These are phyloP conservation scores for Mycena latifolia DNA, from an alignment of 768 basidiomycete genomes.

Conservation along the genomic window DNA sequence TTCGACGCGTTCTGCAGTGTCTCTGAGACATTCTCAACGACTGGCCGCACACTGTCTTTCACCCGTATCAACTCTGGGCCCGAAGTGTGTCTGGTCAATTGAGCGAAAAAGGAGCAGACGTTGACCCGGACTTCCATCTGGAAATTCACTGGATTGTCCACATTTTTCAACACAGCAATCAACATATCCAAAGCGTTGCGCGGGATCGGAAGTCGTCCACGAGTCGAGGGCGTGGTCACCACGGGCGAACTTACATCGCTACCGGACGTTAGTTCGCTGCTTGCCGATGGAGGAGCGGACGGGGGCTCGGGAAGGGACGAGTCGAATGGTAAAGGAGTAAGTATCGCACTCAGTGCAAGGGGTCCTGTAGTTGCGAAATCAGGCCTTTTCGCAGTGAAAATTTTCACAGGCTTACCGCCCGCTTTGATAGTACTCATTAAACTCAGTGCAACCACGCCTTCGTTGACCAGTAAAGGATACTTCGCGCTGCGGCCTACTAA, in stretches of 20 bases:
- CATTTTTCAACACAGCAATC: conserved; percentile 69
- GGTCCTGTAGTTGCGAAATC: conserved; percentile 57
- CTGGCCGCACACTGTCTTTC: conserved; percentile 62
- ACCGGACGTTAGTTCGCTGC: conserved; percentile 43
- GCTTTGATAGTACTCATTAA: conserved; percentile 74
- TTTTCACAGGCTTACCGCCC: conserved; percentile 66
- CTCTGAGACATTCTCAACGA: conserved; percentile 64
- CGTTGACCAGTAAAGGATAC: conserved; percentile 90
- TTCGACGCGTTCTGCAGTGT: conserved; percentile 40
- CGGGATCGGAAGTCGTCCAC: conserved; percentile 57
- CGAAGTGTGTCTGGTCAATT: conserved; percentile 66
- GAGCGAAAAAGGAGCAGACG: conserved; percentile 77
- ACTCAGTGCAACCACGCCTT: conserved; percentile 87
- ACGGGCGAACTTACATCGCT: conserved; percentile 61
- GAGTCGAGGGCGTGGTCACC: conserved; percentile 55
- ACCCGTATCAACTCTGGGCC: conserved; percentile 62
- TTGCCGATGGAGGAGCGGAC: conserved; percentile 54
- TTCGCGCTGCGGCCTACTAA: conserved; percentile 83
- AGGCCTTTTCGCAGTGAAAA: conserved; percentile 10
- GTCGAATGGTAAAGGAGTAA: conserved; percentile 62
- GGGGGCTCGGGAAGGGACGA: conserved; percentile 46
- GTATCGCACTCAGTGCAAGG: conserved; percentile 72
- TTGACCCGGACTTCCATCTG: conserved; percentile 86
- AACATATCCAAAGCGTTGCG: conserved; percentile 78
- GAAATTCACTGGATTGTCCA: conserved; percentile 66